Conservation (phyloP, 2,329 filamentous ascomycete species). For the Thielaviopsis populi region DNA sequence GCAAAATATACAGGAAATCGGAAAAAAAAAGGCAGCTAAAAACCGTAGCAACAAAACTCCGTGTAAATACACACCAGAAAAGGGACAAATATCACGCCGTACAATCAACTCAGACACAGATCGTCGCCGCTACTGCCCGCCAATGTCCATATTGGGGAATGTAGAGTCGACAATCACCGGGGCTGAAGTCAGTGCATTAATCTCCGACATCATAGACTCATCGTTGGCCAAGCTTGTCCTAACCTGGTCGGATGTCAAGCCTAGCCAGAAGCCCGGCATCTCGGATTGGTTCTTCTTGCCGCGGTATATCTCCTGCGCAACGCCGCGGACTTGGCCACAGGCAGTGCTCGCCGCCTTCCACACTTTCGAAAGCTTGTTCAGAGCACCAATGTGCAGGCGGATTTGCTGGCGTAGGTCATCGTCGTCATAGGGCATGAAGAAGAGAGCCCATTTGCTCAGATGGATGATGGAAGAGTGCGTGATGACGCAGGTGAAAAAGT, state of each 20-base stretch:
- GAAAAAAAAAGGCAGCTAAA: neutral
- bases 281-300: constrained; percentile 41
- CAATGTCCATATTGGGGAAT: neutral
- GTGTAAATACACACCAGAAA: no score
- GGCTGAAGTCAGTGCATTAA: constrained; percentile 27
- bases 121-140: neutral
- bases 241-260: constrained; percentile 39
- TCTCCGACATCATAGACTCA: constrained; percentile 44
- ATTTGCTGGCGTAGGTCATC: constrained; percentile 60
- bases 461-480: constrained; percentile 69
- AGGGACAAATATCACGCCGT: neutral
- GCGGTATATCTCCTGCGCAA: constrained; percentile 61
- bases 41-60: neutral
- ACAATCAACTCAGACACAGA: neutral
- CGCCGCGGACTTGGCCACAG: constrained; percentile 56
- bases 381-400: constrained; percentile 60
- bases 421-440: constrained; percentile 44
- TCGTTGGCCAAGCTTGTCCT: constrained; percentile 40
- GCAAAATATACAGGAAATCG: no score
- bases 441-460: constrained; percentile 60
- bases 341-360: constrained; percentile 61
- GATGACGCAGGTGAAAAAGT: constrained; percentile 71
- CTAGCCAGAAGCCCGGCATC: constrained; percentile 39
- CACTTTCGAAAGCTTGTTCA: constrained; percentile 51
- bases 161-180: constrained; percentile 10